Evolutionary conservation across 768 basidiomycete species (phyloP), one percentile per base, ranked within the genome.

Genomic region (Pisolithus orientalis): DNA sequence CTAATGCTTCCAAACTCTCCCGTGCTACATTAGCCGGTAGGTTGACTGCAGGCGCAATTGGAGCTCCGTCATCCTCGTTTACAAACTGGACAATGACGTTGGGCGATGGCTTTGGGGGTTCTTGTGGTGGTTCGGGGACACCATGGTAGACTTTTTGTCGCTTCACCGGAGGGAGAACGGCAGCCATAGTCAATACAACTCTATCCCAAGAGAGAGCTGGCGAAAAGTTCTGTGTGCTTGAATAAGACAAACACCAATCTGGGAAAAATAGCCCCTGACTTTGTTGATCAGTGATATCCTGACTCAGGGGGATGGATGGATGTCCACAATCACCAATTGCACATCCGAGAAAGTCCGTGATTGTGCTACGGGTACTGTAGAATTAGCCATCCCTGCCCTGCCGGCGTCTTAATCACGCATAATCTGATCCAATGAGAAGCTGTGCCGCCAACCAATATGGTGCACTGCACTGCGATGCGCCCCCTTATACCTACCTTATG

Each of bases 81-180:
- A 94, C 84, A 65, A 98, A 97, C 62, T 95, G 92, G 21, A 96
- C 93, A 14, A 97, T 79, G 52, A 98, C 72, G 56, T 85, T 84
- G 0, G 85, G 82, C 1, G 83, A 75, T 9, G 71, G 69, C 53
- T 69, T 66, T 14, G 66, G 59, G 4, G 69, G 65, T 52, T 82
- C 79, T 53, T 74, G 75, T 37, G 75, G 80, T 27, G 86, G 85
- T 54, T 82, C 80, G 56, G 83, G 79, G 16, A 85, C 69, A 4
- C 85, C 87, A 59, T 91, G 83, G 67, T 89, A 86, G 39, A 83
- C 75, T 68, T 94, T 94, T 65, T 83, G 80, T 57, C 94, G 80
- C 72, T 94, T 94, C 16, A 90, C 92, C 25, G 91, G 93, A 31
- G 91, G 93, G 25, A 94, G 77, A 21, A 85, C 74, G 5, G 91